These are phyloP conservation scores for Kingdonia uniflora DNA, from an alignment of 164 flowering plant species.

Conservation along the genomic window DNA sequence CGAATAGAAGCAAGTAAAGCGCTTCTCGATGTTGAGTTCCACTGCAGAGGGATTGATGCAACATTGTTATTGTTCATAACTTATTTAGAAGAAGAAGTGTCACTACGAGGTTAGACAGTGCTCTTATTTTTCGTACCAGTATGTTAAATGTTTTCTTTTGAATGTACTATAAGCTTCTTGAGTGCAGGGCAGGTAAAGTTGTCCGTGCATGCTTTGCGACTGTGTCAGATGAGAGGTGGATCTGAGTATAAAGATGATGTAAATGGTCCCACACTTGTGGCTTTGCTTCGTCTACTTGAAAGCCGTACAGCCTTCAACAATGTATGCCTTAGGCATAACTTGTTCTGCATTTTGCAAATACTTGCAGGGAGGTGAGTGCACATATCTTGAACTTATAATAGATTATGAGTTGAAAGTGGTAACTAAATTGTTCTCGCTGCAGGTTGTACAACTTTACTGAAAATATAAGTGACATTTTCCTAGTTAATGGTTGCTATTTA, in stretches of 20 bases:
- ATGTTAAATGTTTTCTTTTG: conserved; percentile 1
- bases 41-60: conserved; percentile 62
- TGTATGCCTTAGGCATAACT: conserved; percentile 73
- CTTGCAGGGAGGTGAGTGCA: conserved; percentile 59
- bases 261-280: conserved; percentile 45
- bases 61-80: conserved; percentile 53
- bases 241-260: conserved; percentile 28
- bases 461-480: too few species aligned
- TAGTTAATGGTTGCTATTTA: too few species aligned
- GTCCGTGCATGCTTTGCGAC: conserved; percentile 52
- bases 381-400: neutral
- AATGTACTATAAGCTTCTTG: conserved; percentile 6
- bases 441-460: too few species aligned
- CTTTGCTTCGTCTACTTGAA: conserved; percentile 65
- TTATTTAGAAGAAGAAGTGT: conserved; percentile 55
- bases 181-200: conserved; percentile 76
- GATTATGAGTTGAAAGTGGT: too few species aligned
- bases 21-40: conserved; percentile 78
- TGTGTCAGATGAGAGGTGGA: conserved; percentile 50
- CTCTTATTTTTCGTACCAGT: neutral
- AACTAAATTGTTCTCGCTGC: too few species aligned
- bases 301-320: conserved; percentile 71
- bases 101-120: conserved; percentile 55
- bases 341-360: conserved; percentile 82
- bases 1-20: conserved; percentile 81